phyloP scores from a whole-genome alignment of 2,329 filamentous ascomycete genomes.

The Coniella lustricola region DNA sequence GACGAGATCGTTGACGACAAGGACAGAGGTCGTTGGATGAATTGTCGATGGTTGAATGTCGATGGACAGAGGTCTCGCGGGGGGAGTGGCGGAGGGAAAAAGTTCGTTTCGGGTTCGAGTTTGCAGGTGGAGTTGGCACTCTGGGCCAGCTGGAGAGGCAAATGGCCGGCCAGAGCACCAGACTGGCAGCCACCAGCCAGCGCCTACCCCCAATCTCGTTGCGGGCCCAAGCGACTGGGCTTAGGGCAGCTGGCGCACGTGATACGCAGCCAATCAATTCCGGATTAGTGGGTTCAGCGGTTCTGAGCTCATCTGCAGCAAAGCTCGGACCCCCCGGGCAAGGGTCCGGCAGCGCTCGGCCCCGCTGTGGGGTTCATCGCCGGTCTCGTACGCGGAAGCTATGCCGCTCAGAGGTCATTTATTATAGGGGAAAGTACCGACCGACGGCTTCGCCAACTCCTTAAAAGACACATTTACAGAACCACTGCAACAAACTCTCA shows the following conservation, averaged over 20 bases:
- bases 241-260: constrained; percentile 3
- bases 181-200: not conserved
- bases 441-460: not conserved
- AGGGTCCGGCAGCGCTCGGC: not conserved
- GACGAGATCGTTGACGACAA: constrained; percentile 43
- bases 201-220: not conserved
- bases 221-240: not conserved
- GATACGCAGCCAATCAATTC: not conserved
- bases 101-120: constrained; percentile 28
- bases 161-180: not conserved
- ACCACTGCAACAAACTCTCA: too few relatives aligned
- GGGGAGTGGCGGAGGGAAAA: constrained; percentile 30
- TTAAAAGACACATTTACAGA: too few relatives aligned
- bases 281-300: not conserved
- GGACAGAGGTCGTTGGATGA: constrained; percentile 28
- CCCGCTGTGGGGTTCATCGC: constrained; percentile 2
- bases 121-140: constrained; percentile 9
- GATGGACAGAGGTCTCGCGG: constrained; percentile 15
- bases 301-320: not conserved
- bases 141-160: not conserved
- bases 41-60: constrained; percentile 15
- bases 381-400: not conserved
- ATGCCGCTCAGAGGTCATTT: too few relatives aligned
- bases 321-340: constrained; percentile 1
- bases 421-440: too few relatives aligned